Conservation (phyloP, 768 basidiomycete genomes). For the Serendipita sp. region DNA sequence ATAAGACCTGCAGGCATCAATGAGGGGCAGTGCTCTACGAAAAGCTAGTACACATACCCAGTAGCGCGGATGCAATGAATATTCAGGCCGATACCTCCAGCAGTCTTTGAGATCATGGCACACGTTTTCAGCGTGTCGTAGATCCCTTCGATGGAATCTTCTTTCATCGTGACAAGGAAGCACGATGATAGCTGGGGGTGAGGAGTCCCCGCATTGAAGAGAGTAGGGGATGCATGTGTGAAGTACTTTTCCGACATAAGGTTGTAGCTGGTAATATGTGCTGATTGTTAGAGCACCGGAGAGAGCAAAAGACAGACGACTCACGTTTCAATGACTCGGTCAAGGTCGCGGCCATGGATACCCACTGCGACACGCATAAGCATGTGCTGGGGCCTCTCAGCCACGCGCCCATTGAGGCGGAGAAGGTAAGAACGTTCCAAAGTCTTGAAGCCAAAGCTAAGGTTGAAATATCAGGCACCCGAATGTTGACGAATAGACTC, state of each 20-base stretch:
- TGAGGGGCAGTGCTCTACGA: background rate
- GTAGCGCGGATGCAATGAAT: constrained; percentile 96
- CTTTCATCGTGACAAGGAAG: constrained; percentile 97
- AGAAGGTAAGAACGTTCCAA: constrained; percentile 96
- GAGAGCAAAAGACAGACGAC: background rate
- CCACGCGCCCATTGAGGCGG: constrained; percentile 83
- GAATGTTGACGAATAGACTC: background rate
- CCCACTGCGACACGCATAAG: constrained; percentile 99
- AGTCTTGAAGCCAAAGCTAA: constrained; percentile 98
- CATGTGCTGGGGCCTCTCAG: constrained; percentile 97
- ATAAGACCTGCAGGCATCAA: constrained; percentile 50
- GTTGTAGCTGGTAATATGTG: constrained; percentile 39
- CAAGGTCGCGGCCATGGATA: constrained; percentile 81
- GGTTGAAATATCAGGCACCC: background rate
- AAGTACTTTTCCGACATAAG: constrained; percentile 98
- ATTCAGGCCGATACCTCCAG: constrained; percentile 90
- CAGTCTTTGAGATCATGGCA: constrained; percentile 98
- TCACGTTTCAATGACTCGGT: constrained; percentile 71
- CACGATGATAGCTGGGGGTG: constrained; percentile 90
- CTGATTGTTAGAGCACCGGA: background rate
- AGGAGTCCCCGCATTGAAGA: constrained; percentile 97
- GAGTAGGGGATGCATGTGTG: constrained; percentile 92
- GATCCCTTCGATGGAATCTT: constrained; percentile 97
- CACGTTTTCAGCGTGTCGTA: constrained; percentile 97
- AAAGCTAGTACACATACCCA: constrained; percentile 35